Conservation (phyloP, 768 basidiomycete genomes). For the Suillus tomentosus region DNA sequence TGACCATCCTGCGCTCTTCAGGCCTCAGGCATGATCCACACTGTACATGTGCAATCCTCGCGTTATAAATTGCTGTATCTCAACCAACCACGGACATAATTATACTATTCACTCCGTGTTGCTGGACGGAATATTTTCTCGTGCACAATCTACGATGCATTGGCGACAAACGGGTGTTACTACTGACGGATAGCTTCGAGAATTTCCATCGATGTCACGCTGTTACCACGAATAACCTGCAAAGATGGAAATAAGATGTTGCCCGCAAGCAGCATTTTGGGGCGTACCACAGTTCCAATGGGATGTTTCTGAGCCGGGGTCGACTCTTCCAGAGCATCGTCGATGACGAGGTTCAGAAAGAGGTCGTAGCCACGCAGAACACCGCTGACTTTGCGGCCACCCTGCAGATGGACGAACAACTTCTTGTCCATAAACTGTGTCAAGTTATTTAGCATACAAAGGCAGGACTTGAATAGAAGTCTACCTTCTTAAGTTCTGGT, state of each 20-base stretch:
- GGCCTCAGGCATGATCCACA: not conserved
- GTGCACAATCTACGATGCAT: not conserved
- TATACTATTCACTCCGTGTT: not conserved
- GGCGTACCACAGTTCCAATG: constrained; percentile 88
- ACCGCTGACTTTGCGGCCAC: constrained; percentile 94
- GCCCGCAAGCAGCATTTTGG: not conserved
- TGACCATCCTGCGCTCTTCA: not conserved
- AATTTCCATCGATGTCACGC: constrained; percentile 94
- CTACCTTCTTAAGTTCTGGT: constrained; percentile 99
- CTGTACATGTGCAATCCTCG: not conserved
- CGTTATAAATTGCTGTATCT: not conserved
- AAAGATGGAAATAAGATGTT: constrained; percentile 1
- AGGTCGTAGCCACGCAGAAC: constrained; percentile 96
- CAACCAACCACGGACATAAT: not conserved
- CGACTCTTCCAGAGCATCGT: constrained; percentile 92
- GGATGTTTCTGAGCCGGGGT: constrained; percentile 87
- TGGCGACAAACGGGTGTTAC: not conserved
- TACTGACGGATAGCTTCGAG: constrained; percentile 59
- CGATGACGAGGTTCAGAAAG: constrained; percentile 97
- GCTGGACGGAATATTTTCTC: not conserved
- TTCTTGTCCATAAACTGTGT: constrained; percentile 98
- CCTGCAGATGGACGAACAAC: constrained; percentile 91
- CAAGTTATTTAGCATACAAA: not conserved
- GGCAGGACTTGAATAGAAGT: constrained; percentile 10
- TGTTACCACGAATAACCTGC: constrained; percentile 96